Evolutionary conservation across 768 basidiomycete genomes (phyloP).

Genomic region (Xanthoconium purpureum): DNA sequence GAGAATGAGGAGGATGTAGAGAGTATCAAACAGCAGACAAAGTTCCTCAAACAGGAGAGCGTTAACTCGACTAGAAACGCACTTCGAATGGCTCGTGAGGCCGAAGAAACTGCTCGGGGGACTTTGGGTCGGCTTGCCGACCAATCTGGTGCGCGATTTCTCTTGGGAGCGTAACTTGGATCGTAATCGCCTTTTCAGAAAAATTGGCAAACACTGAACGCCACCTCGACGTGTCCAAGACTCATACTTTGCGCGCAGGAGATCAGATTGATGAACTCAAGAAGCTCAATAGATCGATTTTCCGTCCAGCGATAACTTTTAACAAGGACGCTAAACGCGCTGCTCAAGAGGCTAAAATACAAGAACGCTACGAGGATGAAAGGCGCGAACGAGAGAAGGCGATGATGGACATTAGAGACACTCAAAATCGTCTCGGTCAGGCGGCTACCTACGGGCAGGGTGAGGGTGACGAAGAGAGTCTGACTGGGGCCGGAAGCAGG

Average conservation of each 20-base stretch:
- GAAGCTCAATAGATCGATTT: slow-evolving; percentile 91
- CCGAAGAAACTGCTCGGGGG: slow-evolving; percentile 89
- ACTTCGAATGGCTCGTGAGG: slow-evolving; percentile 88
- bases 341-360: slow-evolving; percentile 80
- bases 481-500: slow-evolving; percentile 38
- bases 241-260: slow-evolving; percentile 81
- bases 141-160: slow-evolving; percentile 74
- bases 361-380: slow-evolving; percentile 85
- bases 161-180: neutral
- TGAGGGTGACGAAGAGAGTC: slow-evolving; percentile 42
- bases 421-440: slow-evolving; percentile 78
- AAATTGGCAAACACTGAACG: slow-evolving; percentile 92
- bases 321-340: slow-evolving; percentile 91
- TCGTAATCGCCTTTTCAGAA: slow-evolving; percentile 40
- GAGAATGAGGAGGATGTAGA: slow-evolving; percentile 88
- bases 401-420: slow-evolving; percentile 82
- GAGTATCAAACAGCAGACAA: slow-evolving; percentile 90
- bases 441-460: slow-evolving; percentile 62
- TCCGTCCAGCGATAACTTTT: slow-evolving; percentile 86
- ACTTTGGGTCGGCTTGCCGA: slow-evolving; percentile 82
- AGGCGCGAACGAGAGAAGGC: slow-evolving; percentile 78
- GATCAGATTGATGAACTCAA: slow-evolving; percentile 94
- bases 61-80: slow-evolving; percentile 89
- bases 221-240: slow-evolving; percentile 89
- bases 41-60: slow-evolving; percentile 87